phyloP scores from a whole-genome alignment of 352 stramenopile species.

The Phytophthora meadii region DNA sequence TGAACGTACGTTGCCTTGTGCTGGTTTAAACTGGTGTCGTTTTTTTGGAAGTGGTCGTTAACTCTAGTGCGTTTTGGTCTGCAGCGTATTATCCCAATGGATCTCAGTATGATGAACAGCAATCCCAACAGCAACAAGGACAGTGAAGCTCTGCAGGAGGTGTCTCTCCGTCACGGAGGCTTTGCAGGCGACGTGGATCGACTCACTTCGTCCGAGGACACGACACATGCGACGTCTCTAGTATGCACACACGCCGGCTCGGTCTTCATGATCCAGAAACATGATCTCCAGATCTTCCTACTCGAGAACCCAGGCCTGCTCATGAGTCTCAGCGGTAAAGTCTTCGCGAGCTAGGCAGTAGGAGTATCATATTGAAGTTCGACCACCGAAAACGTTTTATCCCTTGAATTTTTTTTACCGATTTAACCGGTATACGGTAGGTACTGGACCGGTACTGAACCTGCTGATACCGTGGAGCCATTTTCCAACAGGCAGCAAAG shows the following conservation, averaged over 20 bases:
- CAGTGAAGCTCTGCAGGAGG: constrained; percentile 39
- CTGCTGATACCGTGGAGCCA: too few relatives aligned
- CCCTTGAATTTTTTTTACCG: too few relatives aligned
- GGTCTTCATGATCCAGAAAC: constrained; percentile 70
- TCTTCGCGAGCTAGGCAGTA: constrained; percentile 48
- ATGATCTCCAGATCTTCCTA: constrained; percentile 75
- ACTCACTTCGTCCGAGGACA: constrained; percentile 61
- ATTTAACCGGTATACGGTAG: too few relatives aligned
- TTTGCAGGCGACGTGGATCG: constrained; percentile 81
- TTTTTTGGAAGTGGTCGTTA: constrained; percentile 2
- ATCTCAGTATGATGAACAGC: constrained; percentile 50
- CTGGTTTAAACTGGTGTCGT: constrained; percentile 7
- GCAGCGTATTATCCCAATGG: constrained; percentile 66
- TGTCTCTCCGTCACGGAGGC: constrained; percentile 54
- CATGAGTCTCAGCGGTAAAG: constrained; percentile 69
- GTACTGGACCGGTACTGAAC: too few relatives aligned
- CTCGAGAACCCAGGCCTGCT: constrained; percentile 80
- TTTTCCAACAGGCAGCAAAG: neutral
- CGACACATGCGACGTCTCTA: constrained; percentile 64
- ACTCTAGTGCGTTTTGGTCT: neutral
- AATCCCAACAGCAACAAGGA: constrained; percentile 24
- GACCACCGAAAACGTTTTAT: constrained; percentile 21
- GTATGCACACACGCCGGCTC: constrained; percentile 59
- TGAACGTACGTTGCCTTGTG: constrained; percentile 54
- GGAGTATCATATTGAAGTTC: constrained; percentile 17